A percentile compares a stretch with the other conserved stretches of the same genome.
phyloP scores from a whole-genome alignment of 1,139 yeast genomes.

The Nadsonia starkeyi-henricii region DNA sequence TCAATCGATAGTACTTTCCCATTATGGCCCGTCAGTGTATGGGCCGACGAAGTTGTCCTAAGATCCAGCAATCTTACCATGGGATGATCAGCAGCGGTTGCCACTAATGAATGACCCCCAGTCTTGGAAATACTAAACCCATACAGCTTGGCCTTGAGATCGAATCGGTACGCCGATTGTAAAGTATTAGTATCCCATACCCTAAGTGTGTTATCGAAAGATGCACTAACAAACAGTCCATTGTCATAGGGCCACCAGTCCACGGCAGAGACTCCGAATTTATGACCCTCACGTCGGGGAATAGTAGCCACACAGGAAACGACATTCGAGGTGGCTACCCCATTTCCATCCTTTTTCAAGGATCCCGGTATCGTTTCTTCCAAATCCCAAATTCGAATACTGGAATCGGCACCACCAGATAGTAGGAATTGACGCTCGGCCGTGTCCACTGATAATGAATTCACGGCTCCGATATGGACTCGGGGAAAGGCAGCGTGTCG shows the following conservation, averaged over 20 bases:
- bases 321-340: constrained; percentile 7
- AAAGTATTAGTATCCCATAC: constrained; percentile 70
- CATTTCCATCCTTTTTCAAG: constrained; percentile 3
- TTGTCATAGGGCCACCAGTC: constrained; percentile 87
- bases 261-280: constrained; percentile 57
- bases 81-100: constrained; percentile 59
- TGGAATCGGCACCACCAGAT: constrained; percentile 69
- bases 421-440: constrained; percentile 36
- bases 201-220: constrained; percentile 65
- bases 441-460: constrained; percentile 50
- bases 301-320: constrained; percentile 28
- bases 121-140: constrained; percentile 24
- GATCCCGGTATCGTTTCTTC: constrained; percentile 2
- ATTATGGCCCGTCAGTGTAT: constrained; percentile 50
- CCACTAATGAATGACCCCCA: constrained; percentile 43
- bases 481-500: constrained; percentile 10
- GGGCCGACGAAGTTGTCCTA: constrained; percentile 55
- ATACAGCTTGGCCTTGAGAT: constrained; percentile 31
- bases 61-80: constrained; percentile 59
- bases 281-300: constrained; percentile 46
- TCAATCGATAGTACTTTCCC: constrained; percentile 51
- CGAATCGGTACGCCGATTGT: constrained; percentile 42
- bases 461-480: constrained; percentile 34
- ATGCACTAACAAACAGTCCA: constrained; percentile 73
- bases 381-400: constrained; percentile 28